These are phyloP conservation scores for Aphanomyces stellatus DNA, from an alignment of 352 stramenopile genomes.

Conservation along the genomic window DNA sequence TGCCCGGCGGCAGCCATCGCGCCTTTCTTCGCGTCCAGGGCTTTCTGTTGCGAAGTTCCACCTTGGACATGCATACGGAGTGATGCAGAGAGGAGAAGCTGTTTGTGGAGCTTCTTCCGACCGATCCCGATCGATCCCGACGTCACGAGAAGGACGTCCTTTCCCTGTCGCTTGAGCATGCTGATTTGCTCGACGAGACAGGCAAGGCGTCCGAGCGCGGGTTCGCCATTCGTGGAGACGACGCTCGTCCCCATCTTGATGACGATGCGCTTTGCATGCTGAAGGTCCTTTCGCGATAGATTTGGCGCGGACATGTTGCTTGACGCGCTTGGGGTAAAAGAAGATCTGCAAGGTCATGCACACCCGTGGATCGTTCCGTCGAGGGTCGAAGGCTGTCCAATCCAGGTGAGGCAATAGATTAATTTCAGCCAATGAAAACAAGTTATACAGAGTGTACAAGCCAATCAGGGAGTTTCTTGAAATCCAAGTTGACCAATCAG, in stretches of 20 bases:
- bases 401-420: too few relatives aligned
- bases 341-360: too few relatives aligned
- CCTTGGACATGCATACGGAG: slow-evolving; percentile 81
- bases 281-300: slow-evolving; percentile 35
- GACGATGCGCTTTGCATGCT: slow-evolving; percentile 83
- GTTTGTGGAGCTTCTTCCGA: slow-evolving; percentile 90
- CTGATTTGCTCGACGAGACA: slow-evolving; percentile 92
- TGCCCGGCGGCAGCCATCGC: slow-evolving; percentile 90
- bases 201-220: slow-evolving; percentile 83
- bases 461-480: too few relatives aligned
- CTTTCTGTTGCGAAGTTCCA: slow-evolving; percentile 82
- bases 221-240: slow-evolving; percentile 89
- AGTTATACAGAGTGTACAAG: too few relatives aligned
- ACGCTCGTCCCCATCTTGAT: slow-evolving; percentile 95
- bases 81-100: slow-evolving; percentile 83
- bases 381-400: too few relatives aligned
- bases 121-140: slow-evolving; percentile 91
- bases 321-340: too few relatives aligned
- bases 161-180: slow-evolving; percentile 87
- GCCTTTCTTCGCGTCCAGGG: slow-evolving; percentile 82
- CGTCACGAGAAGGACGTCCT: slow-evolving; percentile 84
- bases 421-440: not conserved
- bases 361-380: too few relatives aligned
- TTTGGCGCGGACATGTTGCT: slow-evolving; percentile 2
- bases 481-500: too few relatives aligned